Base-by-base conservation (phyloP, 176 grass and related monocot genomes). In the Musa itinerans region DNA sequence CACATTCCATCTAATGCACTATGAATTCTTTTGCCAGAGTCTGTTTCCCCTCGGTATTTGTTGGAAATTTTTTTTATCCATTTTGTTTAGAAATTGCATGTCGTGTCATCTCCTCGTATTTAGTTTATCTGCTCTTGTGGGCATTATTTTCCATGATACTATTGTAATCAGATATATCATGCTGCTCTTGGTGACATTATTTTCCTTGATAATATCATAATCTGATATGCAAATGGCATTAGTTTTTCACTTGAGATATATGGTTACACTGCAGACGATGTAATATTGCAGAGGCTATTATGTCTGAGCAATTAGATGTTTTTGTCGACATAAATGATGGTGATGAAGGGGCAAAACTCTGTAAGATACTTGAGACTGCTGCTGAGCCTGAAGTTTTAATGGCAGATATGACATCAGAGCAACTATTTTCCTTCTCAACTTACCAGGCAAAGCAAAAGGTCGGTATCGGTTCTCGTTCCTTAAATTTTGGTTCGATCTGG, bases 311-410 rank as follows among this genome's bases (percentile, higher is more conserved):
- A 80, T 77, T 82, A 76, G 94, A 98, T 74, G 69, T 87, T 34
- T 86, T 74, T 80, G 80, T 76, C 58, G 84, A 55, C 49, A 19
- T 80, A 15, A 84, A 90, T 82, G 88, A 84, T 52, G 50, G 66
- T 24, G 86, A 92, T 52, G 94, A 98, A 82, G 90, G 90, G 68
- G 88, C 94, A 53, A 87, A 89, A 79, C 81, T 98, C 77, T 87
- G 17, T 54, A 86, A 91, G 81, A 84, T 93, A 66, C 81, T 98
- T 62, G 90, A 93, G 84, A 62, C 57, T 68, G 63, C 90, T 29
- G 94, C 94, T 81, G 94, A 98, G 19, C 90, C 94, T 72, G 94
- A 98, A 83, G 75, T 93, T 76, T 76, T 98, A 69, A 83, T 93
- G 86, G 88, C 88, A 24, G 90, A 66, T 67, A 85, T 98, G 94